phyloP scores from a whole-genome alignment of 2,329 filamentous ascomycete species.

The Simplicillium aogashimaense region DNA sequence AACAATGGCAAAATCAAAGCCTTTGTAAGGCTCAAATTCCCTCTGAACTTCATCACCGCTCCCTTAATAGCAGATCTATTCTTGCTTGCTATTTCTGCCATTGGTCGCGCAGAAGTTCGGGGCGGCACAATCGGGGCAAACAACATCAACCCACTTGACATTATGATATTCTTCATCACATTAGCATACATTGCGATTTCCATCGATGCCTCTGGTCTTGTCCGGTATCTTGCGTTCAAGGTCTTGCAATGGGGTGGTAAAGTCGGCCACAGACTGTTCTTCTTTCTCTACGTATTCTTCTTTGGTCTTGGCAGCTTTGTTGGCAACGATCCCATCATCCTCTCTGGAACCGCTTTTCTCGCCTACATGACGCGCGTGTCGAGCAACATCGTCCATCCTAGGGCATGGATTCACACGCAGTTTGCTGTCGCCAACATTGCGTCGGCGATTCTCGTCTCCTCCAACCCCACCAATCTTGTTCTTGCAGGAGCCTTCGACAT shows the following conservation, averaged over 20 bases:
- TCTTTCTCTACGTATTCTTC: slow-evolving; percentile 67
- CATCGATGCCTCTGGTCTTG: slow-evolving; percentile 65
- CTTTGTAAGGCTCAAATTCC: slow-evolving; percentile 45
- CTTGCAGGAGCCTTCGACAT: slow-evolving; percentile 63
- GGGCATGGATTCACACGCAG: slow-evolving; percentile 65
- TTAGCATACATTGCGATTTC: slow-evolving; percentile 70
- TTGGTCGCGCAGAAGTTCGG: slow-evolving; percentile 56
- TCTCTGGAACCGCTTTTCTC: slow-evolving; percentile 65
- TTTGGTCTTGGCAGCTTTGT: slow-evolving; percentile 58
- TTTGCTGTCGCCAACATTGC: slow-evolving; percentile 65
- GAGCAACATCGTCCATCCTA: slow-evolving; percentile 59
- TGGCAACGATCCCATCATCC: slow-evolving; percentile 66
- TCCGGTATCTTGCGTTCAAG: slow-evolving; percentile 60
- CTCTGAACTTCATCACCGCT: slow-evolving; percentile 62
- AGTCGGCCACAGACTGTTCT: slow-evolving; percentile 58
- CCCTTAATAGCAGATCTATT: slow-evolving; percentile 64
- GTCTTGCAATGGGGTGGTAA: slow-evolving; percentile 58
- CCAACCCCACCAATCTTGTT: slow-evolving; percentile 68
- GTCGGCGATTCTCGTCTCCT: slow-evolving; percentile 67
- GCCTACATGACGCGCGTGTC: slow-evolving; percentile 71
- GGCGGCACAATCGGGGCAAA: slow-evolving; percentile 58
- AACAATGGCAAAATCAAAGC: slow-evolving; percentile 19
- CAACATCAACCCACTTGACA: slow-evolving; percentile 59
- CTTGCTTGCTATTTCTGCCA: slow-evolving; percentile 58
- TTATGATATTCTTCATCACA: slow-evolving; percentile 66